A percentile compares a stretch with the other conserved stretches of the same genome.
Evolutionary conservation across 768 basidiomycete species (phyloP).

Genomic region (Pleurotus cornucopiae): DNA sequence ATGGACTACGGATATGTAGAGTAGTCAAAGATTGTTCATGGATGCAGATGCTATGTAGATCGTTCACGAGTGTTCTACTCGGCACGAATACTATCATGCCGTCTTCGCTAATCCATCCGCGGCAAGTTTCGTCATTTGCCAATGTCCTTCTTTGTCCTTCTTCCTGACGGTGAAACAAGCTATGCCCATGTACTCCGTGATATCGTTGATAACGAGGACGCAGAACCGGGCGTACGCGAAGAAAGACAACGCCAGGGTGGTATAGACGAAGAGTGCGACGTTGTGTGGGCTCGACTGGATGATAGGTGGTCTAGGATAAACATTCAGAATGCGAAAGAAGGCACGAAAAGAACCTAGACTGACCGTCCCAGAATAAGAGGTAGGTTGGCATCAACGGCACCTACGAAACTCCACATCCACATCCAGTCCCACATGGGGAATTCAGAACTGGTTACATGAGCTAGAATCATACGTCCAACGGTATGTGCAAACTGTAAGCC

Average conservation of each 20-base stretch:
- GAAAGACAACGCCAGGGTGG: constrained; percentile 66
- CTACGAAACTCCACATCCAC: constrained; percentile 78
- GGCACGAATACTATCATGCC: not conserved
- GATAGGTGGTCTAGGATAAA: constrained; percentile 48
- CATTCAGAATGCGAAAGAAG: not conserved
- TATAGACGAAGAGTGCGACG: constrained; percentile 67
- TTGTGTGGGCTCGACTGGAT: constrained; percentile 65
- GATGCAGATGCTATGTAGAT: too few species aligned
- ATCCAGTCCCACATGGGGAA: constrained; percentile 89
- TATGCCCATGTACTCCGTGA: constrained; percentile 89
- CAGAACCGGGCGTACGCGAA: constrained; percentile 75
- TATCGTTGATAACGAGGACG: constrained; percentile 77
- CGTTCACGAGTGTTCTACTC: too few species aligned
- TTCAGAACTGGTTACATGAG: constrained; percentile 78
- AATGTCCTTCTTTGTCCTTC: constrained; percentile 67
- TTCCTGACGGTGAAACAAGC: constrained; percentile 92
- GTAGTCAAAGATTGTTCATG: too few species aligned
- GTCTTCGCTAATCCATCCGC: not conserved
- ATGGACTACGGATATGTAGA: too few species aligned
- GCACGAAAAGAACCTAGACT: constrained; percentile 20
- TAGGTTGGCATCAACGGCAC: constrained; percentile 81
- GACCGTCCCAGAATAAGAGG: constrained; percentile 65
- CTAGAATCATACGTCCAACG: constrained; percentile 89
- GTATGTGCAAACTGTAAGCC: constrained; percentile 89
- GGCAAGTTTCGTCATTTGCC: constrained; percentile 26